Conservation (phyloP, 805 yeast species). For the Jamesozyma hellenica region DNA sequence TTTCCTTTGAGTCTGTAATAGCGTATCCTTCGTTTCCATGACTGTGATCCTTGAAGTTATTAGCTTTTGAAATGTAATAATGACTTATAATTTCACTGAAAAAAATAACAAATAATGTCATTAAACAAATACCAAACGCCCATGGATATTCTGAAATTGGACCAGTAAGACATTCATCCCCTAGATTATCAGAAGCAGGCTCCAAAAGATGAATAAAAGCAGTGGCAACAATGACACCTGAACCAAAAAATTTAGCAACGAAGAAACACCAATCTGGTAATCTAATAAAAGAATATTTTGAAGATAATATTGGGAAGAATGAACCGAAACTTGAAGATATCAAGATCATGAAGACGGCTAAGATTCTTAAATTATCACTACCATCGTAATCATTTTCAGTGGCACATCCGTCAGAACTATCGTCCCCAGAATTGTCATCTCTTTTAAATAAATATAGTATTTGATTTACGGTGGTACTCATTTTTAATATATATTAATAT, state of each 20-base stretch:
- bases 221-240: conserved; percentile 71
- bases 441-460: conserved; percentile 5
- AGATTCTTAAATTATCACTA: conserved; percentile 35
- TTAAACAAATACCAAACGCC: conserved; percentile 44
- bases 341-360: conserved; percentile 53
- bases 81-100: conserved; percentile 40
- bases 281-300: conserved; percentile 45
- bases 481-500: too few relatives aligned
- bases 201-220: conserved; percentile 59
- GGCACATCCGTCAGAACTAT: conserved; percentile 29
- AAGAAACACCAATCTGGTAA: conserved; percentile 57
- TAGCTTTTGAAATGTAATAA: conserved; percentile 31
- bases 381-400: conserved; percentile 39
- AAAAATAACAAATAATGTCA: conserved; percentile 37
- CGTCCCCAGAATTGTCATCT: conserved; percentile 11
- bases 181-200: conserved; percentile 34
- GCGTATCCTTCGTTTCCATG: conserved; percentile 5
- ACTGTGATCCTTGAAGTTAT: conserved; percentile 8
- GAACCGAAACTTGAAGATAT: conserved; percentile 49
- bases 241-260: conserved; percentile 59
- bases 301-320: conserved; percentile 52
- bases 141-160: conserved; percentile 46
- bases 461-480: neutral
- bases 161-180: conserved; percentile 52
- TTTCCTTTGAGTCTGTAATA: neutral